These are phyloP conservation scores for Glycyrrhiza uralensis DNA, from an alignment of 306 rosid genomes.

Conservation along the genomic window DNA sequence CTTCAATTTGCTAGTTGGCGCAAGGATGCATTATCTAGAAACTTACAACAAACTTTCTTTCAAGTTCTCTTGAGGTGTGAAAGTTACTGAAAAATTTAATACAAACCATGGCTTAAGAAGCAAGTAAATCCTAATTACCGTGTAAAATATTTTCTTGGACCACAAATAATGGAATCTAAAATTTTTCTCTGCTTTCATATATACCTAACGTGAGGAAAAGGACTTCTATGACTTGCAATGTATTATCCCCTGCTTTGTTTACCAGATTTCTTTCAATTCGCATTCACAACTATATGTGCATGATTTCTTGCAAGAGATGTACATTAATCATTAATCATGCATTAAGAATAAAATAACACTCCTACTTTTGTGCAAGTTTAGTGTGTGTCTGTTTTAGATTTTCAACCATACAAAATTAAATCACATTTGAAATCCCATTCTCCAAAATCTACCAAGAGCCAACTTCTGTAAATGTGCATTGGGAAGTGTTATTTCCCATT, in stretches of 20 bases:
- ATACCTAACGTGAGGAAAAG: constrained; percentile 24
- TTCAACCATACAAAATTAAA: too few species aligned
- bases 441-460: too few species aligned
- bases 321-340: too few species aligned
- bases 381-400: too few species aligned
- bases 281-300: not conserved
- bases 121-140: constrained; percentile 12
- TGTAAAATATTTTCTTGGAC: constrained; percentile 28
- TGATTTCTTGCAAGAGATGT: too few species aligned
- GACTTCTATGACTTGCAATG: not conserved
- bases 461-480: too few species aligned
- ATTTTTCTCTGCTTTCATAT: constrained; percentile 19
- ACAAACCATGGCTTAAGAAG: not conserved
- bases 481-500: too few species aligned
- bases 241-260: not conserved
- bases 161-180: constrained; percentile 30
- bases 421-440: too few species aligned
- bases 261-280: not conserved
- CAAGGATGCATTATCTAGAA: constrained; percentile 26
- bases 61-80: constrained; percentile 1
- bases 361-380: too few species aligned
- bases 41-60: constrained; percentile 13
- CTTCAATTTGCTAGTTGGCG: not conserved
- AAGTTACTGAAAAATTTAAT: constrained; percentile 9
- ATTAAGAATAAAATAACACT: too few species aligned